Evolutionary conservation across 2,329 filamentous ascomycete species (phyloP).

Genomic region (Xylariaceae sp.): DNA sequence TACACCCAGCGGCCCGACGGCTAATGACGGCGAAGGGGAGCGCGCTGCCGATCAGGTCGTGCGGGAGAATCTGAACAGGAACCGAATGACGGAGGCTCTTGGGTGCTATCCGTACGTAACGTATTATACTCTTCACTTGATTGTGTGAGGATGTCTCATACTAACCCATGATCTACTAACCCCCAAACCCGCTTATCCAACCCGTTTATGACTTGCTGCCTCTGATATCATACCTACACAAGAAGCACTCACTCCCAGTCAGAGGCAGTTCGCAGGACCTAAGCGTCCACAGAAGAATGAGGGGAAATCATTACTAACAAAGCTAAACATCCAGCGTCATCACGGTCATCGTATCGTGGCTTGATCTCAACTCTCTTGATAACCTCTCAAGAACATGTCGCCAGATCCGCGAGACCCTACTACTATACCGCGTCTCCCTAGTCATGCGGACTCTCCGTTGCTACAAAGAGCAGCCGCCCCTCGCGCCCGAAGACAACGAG

Average conservation of each 20-base stretch:
- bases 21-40: background rate
- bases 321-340: constrained; percentile 55
- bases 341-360: constrained; percentile 64
- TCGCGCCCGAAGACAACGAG: constrained; percentile 51
- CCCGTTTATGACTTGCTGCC: background rate
- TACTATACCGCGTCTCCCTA: constrained; percentile 71
- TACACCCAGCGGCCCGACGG: background rate
- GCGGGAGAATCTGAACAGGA: constrained; percentile 47
- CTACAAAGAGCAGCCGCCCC: constrained; percentile 58
- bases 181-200: background rate
- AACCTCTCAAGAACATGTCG: constrained; percentile 77
- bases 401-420: constrained; percentile 67
- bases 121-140: constrained; percentile 29
- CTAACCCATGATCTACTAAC: background rate
- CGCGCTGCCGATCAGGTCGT: constrained; percentile 7
- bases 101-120: constrained; percentile 62
- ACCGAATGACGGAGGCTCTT: constrained; percentile 55
- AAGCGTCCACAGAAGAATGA: background rate
- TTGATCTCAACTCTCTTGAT: constrained; percentile 85
- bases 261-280: constrained; percentile 5
- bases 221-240: constrained; percentile 2
- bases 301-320: constrained; percentile 9
- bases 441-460: constrained; percentile 73
- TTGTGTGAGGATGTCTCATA: constrained; percentile 7
- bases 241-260: background rate